phyloP scores from a whole-genome alignment of 2,329 filamentous ascomycete genomes.

The Beauveria sp. region DNA sequence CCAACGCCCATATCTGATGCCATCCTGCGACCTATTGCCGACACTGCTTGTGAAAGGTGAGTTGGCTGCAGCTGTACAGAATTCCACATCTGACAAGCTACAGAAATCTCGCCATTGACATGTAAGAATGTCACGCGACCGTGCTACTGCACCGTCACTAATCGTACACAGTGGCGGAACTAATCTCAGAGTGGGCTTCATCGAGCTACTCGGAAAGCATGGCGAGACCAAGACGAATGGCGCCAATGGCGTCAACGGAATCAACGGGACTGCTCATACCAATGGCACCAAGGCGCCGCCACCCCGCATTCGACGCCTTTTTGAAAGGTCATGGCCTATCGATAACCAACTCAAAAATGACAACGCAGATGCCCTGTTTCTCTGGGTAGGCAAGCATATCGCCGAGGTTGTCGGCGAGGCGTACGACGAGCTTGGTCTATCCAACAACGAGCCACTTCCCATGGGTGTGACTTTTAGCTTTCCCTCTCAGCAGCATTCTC shows the following conservation, averaged over 20 bases:
- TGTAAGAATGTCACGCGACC: constrained; percentile 36
- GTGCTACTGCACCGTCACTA: constrained; percentile 21
- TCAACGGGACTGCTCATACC: not conserved
- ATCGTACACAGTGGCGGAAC: constrained; percentile 49
- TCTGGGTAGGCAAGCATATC: constrained; percentile 75
- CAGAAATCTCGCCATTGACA: constrained; percentile 57
- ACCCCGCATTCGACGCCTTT: constrained; percentile 44
- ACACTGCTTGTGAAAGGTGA: constrained; percentile 40
- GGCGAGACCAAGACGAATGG: constrained; percentile 14
- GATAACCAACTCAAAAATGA: constrained; percentile 65
- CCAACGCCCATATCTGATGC: constrained; percentile 54
- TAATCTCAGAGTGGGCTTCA: constrained; percentile 60
- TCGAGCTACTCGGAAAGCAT: constrained; percentile 46
- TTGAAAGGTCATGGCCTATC: constrained; percentile 70
- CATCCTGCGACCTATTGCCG: constrained; percentile 41
- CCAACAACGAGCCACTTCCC: constrained; percentile 40
- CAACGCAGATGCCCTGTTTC: constrained; percentile 66
- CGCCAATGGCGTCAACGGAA: constrained; percentile 7
- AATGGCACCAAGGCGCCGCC: constrained; percentile 7
- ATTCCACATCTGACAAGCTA: not conserved
- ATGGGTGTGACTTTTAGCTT: constrained; percentile 66
- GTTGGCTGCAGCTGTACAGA: constrained; percentile 18
- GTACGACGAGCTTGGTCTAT: constrained; percentile 34
- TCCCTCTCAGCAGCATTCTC: constrained; percentile 56
- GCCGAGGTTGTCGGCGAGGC: constrained; percentile 61